Base-by-base conservation (phyloP, 163 green algal genomes). In the Coccomyxa subellipsoidea region DNA sequence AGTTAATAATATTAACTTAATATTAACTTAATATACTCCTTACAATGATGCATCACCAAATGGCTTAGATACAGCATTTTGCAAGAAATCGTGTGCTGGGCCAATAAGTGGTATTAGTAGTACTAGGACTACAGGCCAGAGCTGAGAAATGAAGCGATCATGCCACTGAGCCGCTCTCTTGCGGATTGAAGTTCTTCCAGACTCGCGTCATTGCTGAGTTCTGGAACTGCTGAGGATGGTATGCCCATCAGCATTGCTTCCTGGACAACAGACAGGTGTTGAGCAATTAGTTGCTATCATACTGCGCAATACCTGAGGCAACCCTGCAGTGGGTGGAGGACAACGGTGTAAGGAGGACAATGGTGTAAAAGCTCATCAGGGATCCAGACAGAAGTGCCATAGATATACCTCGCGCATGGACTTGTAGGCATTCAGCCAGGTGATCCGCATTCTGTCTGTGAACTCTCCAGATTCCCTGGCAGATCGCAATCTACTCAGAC, bases 81-180 rank as follows among this genome's bases (percentile, higher is more conserved):
- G n/a, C n/a, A n/a, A n/a, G n/a, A n/a, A n/a, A n/a, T n/a, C n/a
- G n/a, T n/a, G n/a, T n/a, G n/a, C n/a, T n/a, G n/a, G n/a, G n/a
- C n/a, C n/a, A n/a, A n/a, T n/a, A n/a, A n/a, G n/a, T n/a, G n/a
- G n/a, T n/a, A n/a, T n/a, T n/a, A n/a, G n/a, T n/a, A n/a, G n/a
- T n/a, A n/a, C 5, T 59, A 27, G 10, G 8, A 10, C 23, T 59
- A 59, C 47, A 59, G 23, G 47, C 54, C 76, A n/a, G 82, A 77
- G 21, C 40, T 80, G 4, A 86, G 40, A 38, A 89, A 89, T 4
- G 54, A 82, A 0, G 78, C 79, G 1, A 89, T 80, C n/a, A 89
- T 83, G 37, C 83, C 76, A 29, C 77, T 35, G 7, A 89, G 53
- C 29, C n/a, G 47, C 4, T 77, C 76, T 0, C 71, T 54, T 27